These are phyloP conservation scores for Trifolium pratense DNA, from an alignment of 306 rosid species.

Conservation along the genomic window DNA sequence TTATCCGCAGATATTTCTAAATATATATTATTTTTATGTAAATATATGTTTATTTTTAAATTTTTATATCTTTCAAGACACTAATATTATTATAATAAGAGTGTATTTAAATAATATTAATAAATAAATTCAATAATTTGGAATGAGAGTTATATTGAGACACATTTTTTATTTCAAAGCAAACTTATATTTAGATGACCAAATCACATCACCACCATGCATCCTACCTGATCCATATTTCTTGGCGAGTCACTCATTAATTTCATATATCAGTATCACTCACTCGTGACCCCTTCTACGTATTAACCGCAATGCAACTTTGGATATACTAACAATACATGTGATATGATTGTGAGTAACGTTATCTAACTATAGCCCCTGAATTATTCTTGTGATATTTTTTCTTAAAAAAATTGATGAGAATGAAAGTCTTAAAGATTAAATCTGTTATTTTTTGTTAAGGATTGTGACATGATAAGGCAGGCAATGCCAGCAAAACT, in stretches of 20 bases:
- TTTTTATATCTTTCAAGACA: no score
- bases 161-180: neutral
- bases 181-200: no score
- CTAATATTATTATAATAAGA: no score
- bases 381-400: neutral
- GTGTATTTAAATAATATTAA: no score
- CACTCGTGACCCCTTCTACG: neutral
- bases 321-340: neutral
- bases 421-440: neutral
- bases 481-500: slow-evolving; percentile 37
- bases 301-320: neutral
- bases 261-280: neutral
- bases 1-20: no score
- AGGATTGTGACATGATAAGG: slow-evolving; percentile 6
- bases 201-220: no score
- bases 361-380: neutral
- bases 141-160: no score
- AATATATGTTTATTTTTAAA: no score
- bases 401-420: neutral
- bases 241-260: neutral
- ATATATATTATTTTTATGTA: no score
- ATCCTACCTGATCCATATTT: no score
- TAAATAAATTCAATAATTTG: no score
- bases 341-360: neutral
- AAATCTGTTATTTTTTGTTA: neutral